A percentile compares a stretch with the other conserved stretches of the same genome.
phyloP scores from a whole-genome alignment of 73 alveolate species.

The Paramecium tetraurelia region DNA sequence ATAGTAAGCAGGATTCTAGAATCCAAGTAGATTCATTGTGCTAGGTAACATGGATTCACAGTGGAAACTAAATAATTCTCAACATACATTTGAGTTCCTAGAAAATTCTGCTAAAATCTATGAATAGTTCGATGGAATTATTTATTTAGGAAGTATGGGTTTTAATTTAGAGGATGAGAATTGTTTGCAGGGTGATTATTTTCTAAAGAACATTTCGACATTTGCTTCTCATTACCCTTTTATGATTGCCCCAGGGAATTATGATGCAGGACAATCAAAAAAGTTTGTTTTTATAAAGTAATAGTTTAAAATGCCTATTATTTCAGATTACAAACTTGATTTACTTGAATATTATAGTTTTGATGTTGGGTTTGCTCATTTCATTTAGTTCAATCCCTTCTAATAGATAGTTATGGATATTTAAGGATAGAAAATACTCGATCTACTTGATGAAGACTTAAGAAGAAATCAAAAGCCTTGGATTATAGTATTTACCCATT shows the following conservation, averaged over 20 bases:
- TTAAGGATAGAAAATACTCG: not conserved
- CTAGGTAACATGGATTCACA: not conserved
- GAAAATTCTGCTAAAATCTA: not conserved
- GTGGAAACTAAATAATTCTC: not conserved
- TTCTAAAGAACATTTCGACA: not conserved
- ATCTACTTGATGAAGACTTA: not conserved
- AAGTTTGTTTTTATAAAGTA: not conserved
- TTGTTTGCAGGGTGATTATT: conserved; percentile 13
- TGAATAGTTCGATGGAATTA: not conserved
- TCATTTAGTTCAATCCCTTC: not conserved
- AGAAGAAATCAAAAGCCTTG: not conserved
- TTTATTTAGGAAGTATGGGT: conserved; percentile 12
- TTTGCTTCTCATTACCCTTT: conserved; percentile 15
- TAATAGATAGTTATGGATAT: not conserved
- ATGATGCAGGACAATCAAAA: not conserved
- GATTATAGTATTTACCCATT: not conserved
- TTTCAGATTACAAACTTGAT: not conserved
- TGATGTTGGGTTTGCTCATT: conserved; percentile 32
- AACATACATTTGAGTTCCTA: not conserved
- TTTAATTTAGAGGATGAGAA: not conserved
- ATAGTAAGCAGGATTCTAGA: not conserved
- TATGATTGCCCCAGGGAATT: conserved; percentile 15
- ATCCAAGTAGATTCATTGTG: not conserved
- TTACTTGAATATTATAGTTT: not conserved
- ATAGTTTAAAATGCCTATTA: not conserved